Evolutionary conservation across 2,329 filamentous ascomycete genomes (phyloP), one percentile per base, ranked within the genome.

Genomic region (Verruconis gallopava): DNA sequence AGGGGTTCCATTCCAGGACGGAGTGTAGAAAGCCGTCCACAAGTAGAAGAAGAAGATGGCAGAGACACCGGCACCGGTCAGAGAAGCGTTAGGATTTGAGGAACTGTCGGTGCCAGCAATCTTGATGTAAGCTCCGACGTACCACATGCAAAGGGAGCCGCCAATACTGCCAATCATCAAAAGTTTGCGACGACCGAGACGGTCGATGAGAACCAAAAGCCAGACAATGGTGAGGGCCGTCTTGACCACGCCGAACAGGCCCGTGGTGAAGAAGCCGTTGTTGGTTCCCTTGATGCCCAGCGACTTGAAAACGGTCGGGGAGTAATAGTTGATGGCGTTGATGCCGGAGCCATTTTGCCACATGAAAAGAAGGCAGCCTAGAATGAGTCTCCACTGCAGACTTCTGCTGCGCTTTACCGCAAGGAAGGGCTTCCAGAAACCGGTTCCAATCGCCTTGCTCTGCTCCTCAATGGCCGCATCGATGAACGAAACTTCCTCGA

Each of bases 301-400:
- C 11, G 68, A 72, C 46, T 69, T 70, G 66, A 85, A 84, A 6
- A 85, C 72, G 0, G 73, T 79, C 0, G 80, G 79, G 1, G 66
- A 70, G 43, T 49, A 17, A 37, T 46, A 30, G 60, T 80, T 81
- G 63, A 83, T 79, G 15, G 81, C 80, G 50, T 85, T 85, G 63
- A 85, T 85, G 2, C 81, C 81, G 3, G 65, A 70, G 38, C 78
- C 78, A 51, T 89, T 89, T 59, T 89, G 83, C 70, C 77, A 85
- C 41, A 88, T 64, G 66, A 88, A 88, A 15, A 89, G 68, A 52
- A 82, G 72, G 43, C 73, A 72, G 37, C 82, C 82, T 9, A 88
- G 68, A 56, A 84, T 73, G 60, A 89, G 77, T 33, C 82, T 74
- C 66, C 76, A 84, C 49, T 74, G 74, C 19, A 82, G 71, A 53